phyloP scores from a whole-genome alignment of 371 early-diverging fungal species.

The Mortierella sp. region DNA sequence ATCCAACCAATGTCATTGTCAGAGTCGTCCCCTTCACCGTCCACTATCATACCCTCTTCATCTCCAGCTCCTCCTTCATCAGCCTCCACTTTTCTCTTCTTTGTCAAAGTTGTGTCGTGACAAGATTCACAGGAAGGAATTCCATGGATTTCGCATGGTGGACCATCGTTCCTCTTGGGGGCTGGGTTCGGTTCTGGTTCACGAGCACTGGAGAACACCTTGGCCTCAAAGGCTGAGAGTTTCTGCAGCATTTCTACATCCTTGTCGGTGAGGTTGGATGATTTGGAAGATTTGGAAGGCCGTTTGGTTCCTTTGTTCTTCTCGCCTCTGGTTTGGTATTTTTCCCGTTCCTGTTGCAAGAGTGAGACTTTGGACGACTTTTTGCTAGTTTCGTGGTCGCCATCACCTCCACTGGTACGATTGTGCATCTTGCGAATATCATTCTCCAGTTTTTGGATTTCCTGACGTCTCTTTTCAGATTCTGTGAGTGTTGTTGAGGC shows the following conservation, averaged over 20 bases:
- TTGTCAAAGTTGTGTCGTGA: constrained; percentile 36
- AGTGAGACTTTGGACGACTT: constrained; percentile 59
- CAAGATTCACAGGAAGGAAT: constrained; percentile 78
- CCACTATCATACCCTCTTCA: not conserved
- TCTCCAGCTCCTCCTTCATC: not conserved
- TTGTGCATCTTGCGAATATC: constrained; percentile 68
- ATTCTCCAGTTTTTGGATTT: constrained; percentile 65
- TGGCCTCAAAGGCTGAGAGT: constrained; percentile 57
- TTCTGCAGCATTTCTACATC: constrained; percentile 53
- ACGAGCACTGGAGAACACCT: constrained; percentile 39
- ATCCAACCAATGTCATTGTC: constrained; percentile 75
- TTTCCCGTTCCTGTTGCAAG: constrained; percentile 64
- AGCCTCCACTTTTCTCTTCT: constrained; percentile 5
- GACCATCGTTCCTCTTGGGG: constrained; percentile 47
- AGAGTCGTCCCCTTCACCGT: constrained; percentile 29
- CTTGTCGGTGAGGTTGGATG: constrained; percentile 9
- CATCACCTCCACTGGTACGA: constrained; percentile 33
- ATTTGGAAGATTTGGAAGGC: constrained; percentile 19
- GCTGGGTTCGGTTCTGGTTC: constrained; percentile 41
- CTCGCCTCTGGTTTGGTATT: constrained; percentile 58
- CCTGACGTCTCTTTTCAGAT: constrained; percentile 26
- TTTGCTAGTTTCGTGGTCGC: constrained; percentile 21
- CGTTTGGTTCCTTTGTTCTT: constrained; percentile 49
- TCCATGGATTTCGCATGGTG: constrained; percentile 69
- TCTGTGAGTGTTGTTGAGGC: constrained; percentile 10